Base-by-base conservation (phyloP, 257 asterid genomes). In the Salvia splendens region DNA sequence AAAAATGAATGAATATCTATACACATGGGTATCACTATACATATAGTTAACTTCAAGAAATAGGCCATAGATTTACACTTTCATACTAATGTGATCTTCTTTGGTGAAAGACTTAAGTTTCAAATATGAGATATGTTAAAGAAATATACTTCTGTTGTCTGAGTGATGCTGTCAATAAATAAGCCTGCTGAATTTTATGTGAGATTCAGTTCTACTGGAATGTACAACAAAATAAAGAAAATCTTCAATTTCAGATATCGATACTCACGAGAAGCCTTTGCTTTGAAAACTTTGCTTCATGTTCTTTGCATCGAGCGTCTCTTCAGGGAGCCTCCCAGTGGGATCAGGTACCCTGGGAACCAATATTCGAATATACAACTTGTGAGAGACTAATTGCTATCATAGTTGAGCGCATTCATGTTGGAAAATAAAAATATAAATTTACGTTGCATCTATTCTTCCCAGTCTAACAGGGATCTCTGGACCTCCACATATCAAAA, bases 191-290 rank as follows among this genome's bases (percentile, higher is more conserved):
- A 45, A 40, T 2, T 9, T 40, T 40, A 65, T 51, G 17, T 32
- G 41, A 8, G 14, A 41, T 28, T n/a, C 52, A 64, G 12, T 7
- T 4, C n/a, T 35, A 35, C 11, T 45, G 58, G 51, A 42, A 6
- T 54, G 24, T 14, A 7, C 45, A 71, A 33, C 38, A 9, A 20
- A 36, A 60, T 32, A 51, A 65, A 24, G 58, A 50, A 57, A 60
- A 64, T 28, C 12, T 24, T 12, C 1, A 24, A 50, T 12, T 54
- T 10, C 47, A 5, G 69, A 61, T 32, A n/a, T 38, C 33, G 43
- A 67, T 43, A 84, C 98, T 84, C 80, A 91, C 96, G 94, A 83
- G 87, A 92, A 92, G 72, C 97, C 97, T 82, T 89, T 92, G 57
- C 70, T 71, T 73, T 69, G 83, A 75, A 92, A 92, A 78, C 68